Base-by-base conservation (phyloP, 257 asterid genomes). In the Solanum bulbocastanum region DNA sequence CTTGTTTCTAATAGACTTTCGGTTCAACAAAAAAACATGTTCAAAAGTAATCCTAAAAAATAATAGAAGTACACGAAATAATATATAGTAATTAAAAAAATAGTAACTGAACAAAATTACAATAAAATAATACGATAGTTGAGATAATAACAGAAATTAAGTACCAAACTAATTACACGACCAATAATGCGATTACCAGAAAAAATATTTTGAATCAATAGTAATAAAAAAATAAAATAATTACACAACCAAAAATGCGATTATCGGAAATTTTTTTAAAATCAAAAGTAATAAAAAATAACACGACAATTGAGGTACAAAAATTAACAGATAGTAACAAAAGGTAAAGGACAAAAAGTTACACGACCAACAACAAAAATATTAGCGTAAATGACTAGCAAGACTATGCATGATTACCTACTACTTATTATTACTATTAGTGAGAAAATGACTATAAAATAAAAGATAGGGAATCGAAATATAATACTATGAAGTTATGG, bases 1-100 rank as follows among this genome's bases (percentile, higher is more conserved):
- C 0, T 0, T 20, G 12, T 58, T 58, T 58, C 0, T 58, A 0
- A 20, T 58, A 58, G n/a, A 56, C 2, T 2, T 56, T 0, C n/a
- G 2, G 0, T 18, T 56, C 5, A 56, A 56, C 0, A 10, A 20
- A 56, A 46, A 56, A 56, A 18, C 2, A 20, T 56, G 0, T 56
- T 7, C 10, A 56, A 1, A 56, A 58, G 0, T 3, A 20, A 20
- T 0, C 12, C 1, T 56, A 20, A 56, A 56, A 18, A 1, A 0
- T 6, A 56, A 20, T 5, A 56, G 0, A 56, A 56, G 25, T 56
- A 20, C 11, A 20, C 25, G 0, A 56, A 56, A 18, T 0, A 56
- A 56, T 11, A 56, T 0, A 56, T 56, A 1, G 4, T 18, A 20
- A 56, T 5, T 8, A 56, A 56, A 56, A 56, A 56, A 20, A 56